phyloP scores from a whole-genome alignment of 495 filamentous ascomycete species.

The Xanthoparmelia taractica region DNA sequence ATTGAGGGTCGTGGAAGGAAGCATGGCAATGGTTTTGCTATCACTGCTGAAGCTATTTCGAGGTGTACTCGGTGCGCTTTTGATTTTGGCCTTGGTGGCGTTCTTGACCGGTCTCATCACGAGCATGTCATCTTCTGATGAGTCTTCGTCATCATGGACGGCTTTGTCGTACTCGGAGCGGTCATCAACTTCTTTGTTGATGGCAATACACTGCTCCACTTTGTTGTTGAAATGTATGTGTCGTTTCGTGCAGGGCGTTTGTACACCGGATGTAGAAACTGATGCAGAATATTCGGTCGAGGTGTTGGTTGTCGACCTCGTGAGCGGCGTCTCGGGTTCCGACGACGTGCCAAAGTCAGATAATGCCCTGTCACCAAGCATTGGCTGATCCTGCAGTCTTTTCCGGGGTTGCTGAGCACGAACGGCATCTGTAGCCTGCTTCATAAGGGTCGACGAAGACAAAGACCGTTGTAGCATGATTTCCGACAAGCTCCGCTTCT shows the following conservation, averaged over 20 bases:
- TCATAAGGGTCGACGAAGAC: slow-evolving; percentile 82
- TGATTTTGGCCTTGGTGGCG: slow-evolving; percentile 40
- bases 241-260: slow-evolving; percentile 63
- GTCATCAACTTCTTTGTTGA: slow-evolving; percentile 73
- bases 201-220: slow-evolving; percentile 91
- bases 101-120: slow-evolving; percentile 64
- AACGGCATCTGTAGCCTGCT: slow-evolving; percentile 87
- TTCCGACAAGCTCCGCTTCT: slow-evolving; percentile 94
- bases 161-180: slow-evolving; percentile 45
- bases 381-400: slow-evolving; percentile 34
- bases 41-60: slow-evolving; percentile 52
- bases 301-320: slow-evolving; percentile 24
- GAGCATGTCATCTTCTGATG: slow-evolving; percentile 67
- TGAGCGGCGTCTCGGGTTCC: slow-evolving; percentile 25
- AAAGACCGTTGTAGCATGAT: slow-evolving; percentile 87
- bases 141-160: slow-evolving; percentile 48
- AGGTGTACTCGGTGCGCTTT: slow-evolving; percentile 41
- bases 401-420: slow-evolving; percentile 74
- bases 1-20: slow-evolving; percentile 88
- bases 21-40: slow-evolving; percentile 85
- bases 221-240: slow-evolving; percentile 97
- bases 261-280: slow-evolving; percentile 41
- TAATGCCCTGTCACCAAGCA: slow-evolving; percentile 45
- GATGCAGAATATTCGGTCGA: slow-evolving; percentile 28
- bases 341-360: slow-evolving; percentile 55